A percentile compares a stretch with the other conserved stretches of the same genome.
These are phyloP conservation scores for Phoma sp. DNA, from an alignment of 2,329 filamentous ascomycete species.

Conservation along the genomic window DNA sequence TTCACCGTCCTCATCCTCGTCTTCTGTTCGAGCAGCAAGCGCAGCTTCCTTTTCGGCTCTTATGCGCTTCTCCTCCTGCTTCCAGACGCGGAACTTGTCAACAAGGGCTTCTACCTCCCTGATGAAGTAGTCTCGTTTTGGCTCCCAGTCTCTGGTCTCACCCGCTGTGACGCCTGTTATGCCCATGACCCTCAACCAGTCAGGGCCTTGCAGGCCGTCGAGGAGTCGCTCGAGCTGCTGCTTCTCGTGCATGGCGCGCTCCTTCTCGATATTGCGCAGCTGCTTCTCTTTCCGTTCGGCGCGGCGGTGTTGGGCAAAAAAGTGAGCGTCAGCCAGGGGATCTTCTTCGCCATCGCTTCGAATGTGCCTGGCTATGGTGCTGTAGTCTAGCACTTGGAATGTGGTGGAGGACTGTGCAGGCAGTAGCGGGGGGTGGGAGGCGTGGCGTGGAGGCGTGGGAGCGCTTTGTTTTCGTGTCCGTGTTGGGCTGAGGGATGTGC, in stretches of 20 bases:
- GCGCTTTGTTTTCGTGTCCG: constrained; percentile 33
- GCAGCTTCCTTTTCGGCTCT: constrained; percentile 77
- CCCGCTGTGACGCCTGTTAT: constrained; percentile 84
- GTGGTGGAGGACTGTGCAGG: constrained; percentile 37
- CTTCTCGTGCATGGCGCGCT: constrained; percentile 71
- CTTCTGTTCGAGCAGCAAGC: constrained; percentile 56
- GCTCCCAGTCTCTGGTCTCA: constrained; percentile 85
- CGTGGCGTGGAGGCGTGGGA: constrained; percentile 23
- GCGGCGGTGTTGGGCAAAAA: constrained; percentile 64
- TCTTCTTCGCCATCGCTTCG: constrained; percentile 52
- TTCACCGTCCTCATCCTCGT: constrained; percentile 49
- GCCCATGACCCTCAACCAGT: constrained; percentile 93
- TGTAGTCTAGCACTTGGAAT: constrained; percentile 53
- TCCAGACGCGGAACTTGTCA: constrained; percentile 88
- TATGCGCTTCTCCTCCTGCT: constrained; percentile 83
- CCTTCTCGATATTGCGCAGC: constrained; percentile 70
- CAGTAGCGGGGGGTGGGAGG: constrained; percentile 21
- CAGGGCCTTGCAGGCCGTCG: constrained; percentile 84
- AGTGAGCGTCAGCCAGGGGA: constrained; percentile 63
- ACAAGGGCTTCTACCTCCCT: constrained; percentile 80
- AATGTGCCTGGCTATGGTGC: constrained; percentile 44
- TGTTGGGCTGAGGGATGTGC: constrained; percentile 33
- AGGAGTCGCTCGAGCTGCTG: constrained; percentile 71
- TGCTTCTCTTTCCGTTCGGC: constrained; percentile 72
- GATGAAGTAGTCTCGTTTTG: constrained; percentile 84